Conservation (phyloP, 768 basidiomycete species). For the Polyporus arcularius region DNA sequence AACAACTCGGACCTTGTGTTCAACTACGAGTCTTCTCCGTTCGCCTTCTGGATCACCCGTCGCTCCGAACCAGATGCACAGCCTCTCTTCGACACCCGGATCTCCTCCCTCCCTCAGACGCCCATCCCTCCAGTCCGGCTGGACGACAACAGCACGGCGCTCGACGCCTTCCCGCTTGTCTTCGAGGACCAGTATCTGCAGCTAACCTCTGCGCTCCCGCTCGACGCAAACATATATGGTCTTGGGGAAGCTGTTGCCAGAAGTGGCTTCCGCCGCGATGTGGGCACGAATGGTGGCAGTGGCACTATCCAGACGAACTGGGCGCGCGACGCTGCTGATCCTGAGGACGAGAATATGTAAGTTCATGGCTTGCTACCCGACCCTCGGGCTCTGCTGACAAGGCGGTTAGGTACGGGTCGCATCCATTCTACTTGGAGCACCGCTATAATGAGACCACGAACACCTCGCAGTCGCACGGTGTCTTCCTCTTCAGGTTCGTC, state of each 20-base stretch:
- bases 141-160: constrained; percentile 52
- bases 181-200: constrained; percentile 83
- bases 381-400: not conserved
- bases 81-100: constrained; percentile 73
- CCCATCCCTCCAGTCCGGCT: constrained; percentile 55
- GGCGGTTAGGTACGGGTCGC: constrained; percentile 60
- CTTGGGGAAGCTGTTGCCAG: constrained; percentile 71
- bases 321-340: constrained; percentile 63
- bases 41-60: constrained; percentile 81
- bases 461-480: constrained; percentile 67
- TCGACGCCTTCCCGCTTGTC: constrained; percentile 67
- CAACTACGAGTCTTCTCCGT: constrained; percentile 64
- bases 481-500: constrained; percentile 64
- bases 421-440: constrained; percentile 73
- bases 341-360: constrained; percentile 65
- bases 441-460: constrained; percentile 54
- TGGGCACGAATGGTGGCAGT: constrained; percentile 46
- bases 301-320: constrained; percentile 70
- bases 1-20: constrained; percentile 63
- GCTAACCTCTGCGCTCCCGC: constrained; percentile 66
- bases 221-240: constrained; percentile 73
- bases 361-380: constrained; percentile 19
- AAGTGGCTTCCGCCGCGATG: constrained; percentile 66
- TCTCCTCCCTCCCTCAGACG: constrained; percentile 58
- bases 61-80: constrained; percentile 51